A percentile compares a stretch with the other conserved stretches of the same genome.
phyloP scores from a whole-genome alignment of 331 rosid genomes.

The Dryas integrifolia region DNA sequence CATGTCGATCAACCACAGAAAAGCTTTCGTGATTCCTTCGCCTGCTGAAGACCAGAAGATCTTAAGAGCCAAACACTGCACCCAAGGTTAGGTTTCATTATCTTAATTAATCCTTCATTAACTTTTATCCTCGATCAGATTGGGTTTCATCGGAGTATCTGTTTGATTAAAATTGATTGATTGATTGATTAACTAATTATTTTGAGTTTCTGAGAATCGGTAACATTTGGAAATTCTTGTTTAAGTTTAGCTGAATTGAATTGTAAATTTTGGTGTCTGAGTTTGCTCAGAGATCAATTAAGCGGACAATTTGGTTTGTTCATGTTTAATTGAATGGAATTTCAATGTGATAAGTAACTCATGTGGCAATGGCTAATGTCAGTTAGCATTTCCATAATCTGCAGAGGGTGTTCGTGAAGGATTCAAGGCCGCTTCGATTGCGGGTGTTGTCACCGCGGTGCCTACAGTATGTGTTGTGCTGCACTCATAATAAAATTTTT shows the following conservation, averaged over 20 bases:
- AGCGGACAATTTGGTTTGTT: too few relatives aligned
- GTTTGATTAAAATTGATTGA: neutral
- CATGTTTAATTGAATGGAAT: neutral
- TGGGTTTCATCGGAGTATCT: neutral
- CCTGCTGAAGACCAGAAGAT: constrained; percentile 57
- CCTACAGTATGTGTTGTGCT: constrained; percentile 61
- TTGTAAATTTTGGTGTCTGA: neutral
- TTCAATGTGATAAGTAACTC: neutral
- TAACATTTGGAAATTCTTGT: neutral
- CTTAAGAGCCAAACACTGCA: constrained; percentile 43
- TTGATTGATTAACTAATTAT: neutral
- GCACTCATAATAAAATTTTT: neutral
- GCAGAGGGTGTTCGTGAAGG: constrained; percentile 84
- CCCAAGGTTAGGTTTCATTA: constrained; percentile 39
- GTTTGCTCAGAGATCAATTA: too few relatives aligned
- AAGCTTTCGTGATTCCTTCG: constrained; percentile 50
- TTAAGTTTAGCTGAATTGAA: neutral
- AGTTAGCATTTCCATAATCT: constrained; percentile 29
- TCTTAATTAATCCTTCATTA: neutral
- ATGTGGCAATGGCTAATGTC: neutral
- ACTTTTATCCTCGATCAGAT: neutral
- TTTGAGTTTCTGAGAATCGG: neutral
- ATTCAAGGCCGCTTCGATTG: constrained; percentile 58
- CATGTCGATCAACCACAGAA: constrained; percentile 36
- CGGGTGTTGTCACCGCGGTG: constrained; percentile 57